Percentiles rank a stretch among this genome's conserved stretches.
These are phyloP conservation scores for Lasiodiplodia gonubiensis DNA, from an alignment of 2,329 filamentous ascomycete species.

Conservation along the genomic window DNA sequence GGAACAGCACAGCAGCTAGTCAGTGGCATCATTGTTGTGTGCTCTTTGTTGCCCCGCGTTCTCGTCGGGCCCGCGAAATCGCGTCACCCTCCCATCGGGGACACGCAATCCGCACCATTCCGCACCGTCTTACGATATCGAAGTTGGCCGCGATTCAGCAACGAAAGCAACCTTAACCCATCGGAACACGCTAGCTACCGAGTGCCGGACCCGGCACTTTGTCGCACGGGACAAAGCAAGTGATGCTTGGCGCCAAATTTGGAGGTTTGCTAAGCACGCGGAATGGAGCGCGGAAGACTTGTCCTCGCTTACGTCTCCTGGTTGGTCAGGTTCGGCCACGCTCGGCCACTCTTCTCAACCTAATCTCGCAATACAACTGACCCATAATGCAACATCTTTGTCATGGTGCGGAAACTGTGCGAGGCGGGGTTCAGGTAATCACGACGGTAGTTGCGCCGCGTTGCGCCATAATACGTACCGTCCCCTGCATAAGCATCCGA, in stretches of 20 bases:
- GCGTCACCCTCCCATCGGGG: constrained; percentile 1
- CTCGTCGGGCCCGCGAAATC: background rate
- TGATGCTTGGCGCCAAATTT: background rate
- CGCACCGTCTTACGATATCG: constrained; percentile 6
- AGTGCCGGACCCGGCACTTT: background rate
- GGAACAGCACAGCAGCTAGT: background rate
- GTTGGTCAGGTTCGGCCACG: background rate
- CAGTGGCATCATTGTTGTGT: background rate
- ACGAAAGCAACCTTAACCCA: background rate
- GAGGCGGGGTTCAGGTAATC: background rate
- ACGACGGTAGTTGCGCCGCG: background rate
- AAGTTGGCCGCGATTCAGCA: too few relatives aligned
- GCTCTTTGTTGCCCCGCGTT: background rate
- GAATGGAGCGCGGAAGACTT: constrained; percentile 6
- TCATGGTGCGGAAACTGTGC: constrained; percentile 10
- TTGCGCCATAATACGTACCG: background rate
- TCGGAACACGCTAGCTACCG: background rate
- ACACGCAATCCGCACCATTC: constrained; percentile 10
- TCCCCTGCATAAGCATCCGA: too few relatives aligned
- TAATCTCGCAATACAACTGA: too few relatives aligned
- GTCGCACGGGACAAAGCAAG: too few relatives aligned
- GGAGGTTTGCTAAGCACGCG: constrained; percentile 16
- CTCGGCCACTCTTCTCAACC: too few relatives aligned
- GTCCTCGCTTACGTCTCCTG: background rate
- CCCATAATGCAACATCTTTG: background rate